These are phyloP conservation scores for Trichoderma asperelloides DNA, from an alignment of 495 filamentous ascomycete genomes.

Conservation along the genomic window DNA sequence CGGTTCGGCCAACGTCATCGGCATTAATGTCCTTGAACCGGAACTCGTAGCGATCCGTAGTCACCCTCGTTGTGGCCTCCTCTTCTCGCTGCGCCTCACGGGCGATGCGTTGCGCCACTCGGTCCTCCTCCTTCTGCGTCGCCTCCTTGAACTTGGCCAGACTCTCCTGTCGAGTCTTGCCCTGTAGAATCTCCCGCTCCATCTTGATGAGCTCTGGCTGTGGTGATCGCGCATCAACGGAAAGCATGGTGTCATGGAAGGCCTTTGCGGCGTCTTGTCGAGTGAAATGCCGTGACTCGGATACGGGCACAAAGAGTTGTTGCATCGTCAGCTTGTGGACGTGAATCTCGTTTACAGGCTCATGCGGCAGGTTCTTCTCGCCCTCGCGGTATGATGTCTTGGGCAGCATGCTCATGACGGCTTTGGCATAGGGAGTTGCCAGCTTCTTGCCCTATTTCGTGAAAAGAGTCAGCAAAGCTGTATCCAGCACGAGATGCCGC, in stretches of 20 bases:
- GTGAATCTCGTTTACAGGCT: constrained; percentile 86
- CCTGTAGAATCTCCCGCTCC: constrained; percentile 41
- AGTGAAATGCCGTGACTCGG: constrained; percentile 85
- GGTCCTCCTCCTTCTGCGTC: constrained; percentile 29
- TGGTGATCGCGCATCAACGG: constrained; percentile 78
- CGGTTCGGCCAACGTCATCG: constrained; percentile 35
- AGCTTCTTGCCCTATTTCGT: constrained; percentile 60
- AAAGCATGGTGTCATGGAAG: constrained; percentile 62
- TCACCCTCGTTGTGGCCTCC: constrained; percentile 36
- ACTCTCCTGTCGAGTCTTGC: constrained; percentile 25
- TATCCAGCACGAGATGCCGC: neutral
- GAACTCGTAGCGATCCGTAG: constrained; percentile 61
- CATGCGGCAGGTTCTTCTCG: constrained; percentile 42
- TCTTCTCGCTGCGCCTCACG: constrained; percentile 29
- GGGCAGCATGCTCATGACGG: constrained; percentile 76
- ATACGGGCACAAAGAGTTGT: constrained; percentile 83
- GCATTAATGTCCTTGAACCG: constrained; percentile 57
- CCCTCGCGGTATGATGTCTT: constrained; percentile 22
- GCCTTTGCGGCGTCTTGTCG: constrained; percentile 81
- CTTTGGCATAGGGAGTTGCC: constrained; percentile 64
- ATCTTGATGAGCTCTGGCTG: constrained; percentile 72
- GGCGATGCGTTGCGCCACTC: constrained; percentile 27
- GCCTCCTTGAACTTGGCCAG: constrained; percentile 33
- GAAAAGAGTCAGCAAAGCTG: neutral
- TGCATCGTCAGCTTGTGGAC: constrained; percentile 68